Evolutionary conservation across 1,284 basidiomycete genomes (phyloP).

Genomic region (Thelephora terrestris): DNA sequence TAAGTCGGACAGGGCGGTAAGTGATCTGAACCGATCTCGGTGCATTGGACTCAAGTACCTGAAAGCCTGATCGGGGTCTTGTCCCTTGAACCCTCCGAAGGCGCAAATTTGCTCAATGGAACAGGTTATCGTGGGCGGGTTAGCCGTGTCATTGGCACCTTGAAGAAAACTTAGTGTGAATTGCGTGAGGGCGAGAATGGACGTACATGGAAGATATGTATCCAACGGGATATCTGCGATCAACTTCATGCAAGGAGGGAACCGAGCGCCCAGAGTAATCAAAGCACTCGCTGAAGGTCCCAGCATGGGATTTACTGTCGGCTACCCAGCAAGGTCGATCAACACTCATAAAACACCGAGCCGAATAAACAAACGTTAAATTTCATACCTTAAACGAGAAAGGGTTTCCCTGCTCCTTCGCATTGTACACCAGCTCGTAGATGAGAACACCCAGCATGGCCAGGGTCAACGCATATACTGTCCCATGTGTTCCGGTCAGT

Average conservation of each 20-base stretch:
- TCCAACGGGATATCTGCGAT: constrained; percentile 52
- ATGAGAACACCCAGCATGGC: constrained; percentile 69
- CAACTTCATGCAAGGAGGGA: constrained; percentile 81
- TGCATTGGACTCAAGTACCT: constrained; percentile 35
- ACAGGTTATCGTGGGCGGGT: constrained; percentile 62
- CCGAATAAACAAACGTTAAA: constrained; percentile 5
- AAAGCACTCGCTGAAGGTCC: constrained; percentile 81
- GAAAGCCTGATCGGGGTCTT: constrained; percentile 78
- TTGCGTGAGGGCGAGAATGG: not conserved
- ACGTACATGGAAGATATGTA: constrained; percentile 56
- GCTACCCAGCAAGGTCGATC: constrained; percentile 14
- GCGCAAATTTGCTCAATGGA: constrained; percentile 80
- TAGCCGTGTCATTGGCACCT: constrained; percentile 71
- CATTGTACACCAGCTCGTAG: constrained; percentile 71
- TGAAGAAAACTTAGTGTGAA: not conserved
- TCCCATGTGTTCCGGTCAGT: too few relatives aligned
- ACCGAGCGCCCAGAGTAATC: constrained; percentile 87
- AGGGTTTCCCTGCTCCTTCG: constrained; percentile 63
- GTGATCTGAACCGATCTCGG: not conserved
- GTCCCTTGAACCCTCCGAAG: constrained; percentile 70
- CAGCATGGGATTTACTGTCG: constrained; percentile 78
- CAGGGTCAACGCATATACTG: constrained; percentile 54
- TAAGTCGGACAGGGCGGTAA: constrained; percentile 17
- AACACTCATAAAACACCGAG: not conserved
- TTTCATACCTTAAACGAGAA: constrained; percentile 65